A percentile compares a stretch with the other conserved stretches of the same genome.
These are phyloP conservation scores for Leptodontidium sp. DNA, from an alignment of 2,329 filamentous ascomycete species.

Conservation along the genomic window DNA sequence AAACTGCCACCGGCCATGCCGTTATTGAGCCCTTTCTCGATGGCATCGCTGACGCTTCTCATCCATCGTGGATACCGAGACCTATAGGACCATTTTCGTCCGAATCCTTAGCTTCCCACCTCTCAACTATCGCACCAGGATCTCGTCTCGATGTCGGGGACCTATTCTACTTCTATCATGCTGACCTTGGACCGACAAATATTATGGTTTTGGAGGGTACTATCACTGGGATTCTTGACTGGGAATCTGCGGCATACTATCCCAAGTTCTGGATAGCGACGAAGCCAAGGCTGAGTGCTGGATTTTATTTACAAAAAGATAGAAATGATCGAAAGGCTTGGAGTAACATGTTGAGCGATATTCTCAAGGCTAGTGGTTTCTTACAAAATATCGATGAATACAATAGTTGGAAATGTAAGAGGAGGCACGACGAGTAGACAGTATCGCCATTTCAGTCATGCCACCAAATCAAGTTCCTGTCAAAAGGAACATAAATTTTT, in stretches of 20 bases:
- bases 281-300: slow-evolving; percentile 16
- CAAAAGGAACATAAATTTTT: neutral
- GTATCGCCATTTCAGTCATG: neutral
- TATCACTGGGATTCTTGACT: slow-evolving; percentile 28
- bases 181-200: slow-evolving; percentile 31
- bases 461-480: neutral
- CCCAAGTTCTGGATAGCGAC: slow-evolving; percentile 28
- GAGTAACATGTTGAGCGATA: neutral
- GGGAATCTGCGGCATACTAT: slow-evolving; percentile 29
- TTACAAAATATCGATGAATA: neutral
- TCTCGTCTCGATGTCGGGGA: neutral
- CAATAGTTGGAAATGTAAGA: neutral
- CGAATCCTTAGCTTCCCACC: neutral
- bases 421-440: neutral
- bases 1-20: neutral
- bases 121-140: neutral
- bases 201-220: slow-evolving; percentile 26
- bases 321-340: neutral
- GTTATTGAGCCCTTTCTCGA: slow-evolving; percentile 11
- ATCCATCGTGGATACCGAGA: slow-evolving; percentile 16
- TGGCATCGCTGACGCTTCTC: neutral
- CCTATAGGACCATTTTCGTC: slow-evolving; percentile 12
- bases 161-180: slow-evolving; percentile 26
- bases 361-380: neutral
- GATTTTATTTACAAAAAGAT: slow-evolving; percentile 4